These are phyloP conservation scores for Xylaria sp. DNA, from an alignment of 2,329 filamentous ascomycete genomes.

Conservation along the genomic window DNA sequence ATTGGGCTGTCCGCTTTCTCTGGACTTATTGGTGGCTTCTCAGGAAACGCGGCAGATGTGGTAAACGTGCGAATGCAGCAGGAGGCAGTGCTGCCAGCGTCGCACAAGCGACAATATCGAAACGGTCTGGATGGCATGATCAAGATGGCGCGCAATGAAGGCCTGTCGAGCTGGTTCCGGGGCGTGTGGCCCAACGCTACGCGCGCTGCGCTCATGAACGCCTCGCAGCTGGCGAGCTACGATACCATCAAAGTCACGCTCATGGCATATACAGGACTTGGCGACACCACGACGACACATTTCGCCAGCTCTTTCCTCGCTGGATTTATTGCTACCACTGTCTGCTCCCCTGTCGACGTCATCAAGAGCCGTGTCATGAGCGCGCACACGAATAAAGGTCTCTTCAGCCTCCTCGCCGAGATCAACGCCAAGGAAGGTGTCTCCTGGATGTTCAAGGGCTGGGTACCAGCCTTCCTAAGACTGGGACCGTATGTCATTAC, in stretches of 20 bases:
- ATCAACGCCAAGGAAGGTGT: conserved; percentile 75
- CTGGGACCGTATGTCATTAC: conserved; percentile 62
- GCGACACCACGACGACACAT: conserved; percentile 76
- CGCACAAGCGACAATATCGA: conserved; percentile 83
- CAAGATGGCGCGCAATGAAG: conserved; percentile 88
- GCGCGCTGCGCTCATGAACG: conserved; percentile 86
- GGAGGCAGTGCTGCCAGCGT: conserved; percentile 75
- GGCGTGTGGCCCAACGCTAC: conserved; percentile 84
- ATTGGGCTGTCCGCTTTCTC: conserved; percentile 82
- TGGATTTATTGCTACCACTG: conserved; percentile 82
- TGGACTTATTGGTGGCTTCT: conserved; percentile 86
- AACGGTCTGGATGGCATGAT: conserved; percentile 86
- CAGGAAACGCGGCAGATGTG: conserved; percentile 93
- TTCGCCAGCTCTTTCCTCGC: conserved; percentile 79
- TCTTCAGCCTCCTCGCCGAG: conserved; percentile 66
- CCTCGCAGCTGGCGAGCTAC: conserved; percentile 82
- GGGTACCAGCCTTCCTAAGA: conserved; percentile 77
- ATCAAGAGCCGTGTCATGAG: conserved; percentile 91
- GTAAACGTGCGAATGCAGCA: conserved; percentile 99
- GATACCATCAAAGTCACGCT: conserved; percentile 79
- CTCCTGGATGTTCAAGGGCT: conserved; percentile 87
- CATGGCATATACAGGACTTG: conserved; percentile 68
- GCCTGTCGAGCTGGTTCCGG: conserved; percentile 75
- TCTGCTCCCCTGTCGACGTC: conserved; percentile 85
- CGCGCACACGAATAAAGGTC: conserved; percentile 56